These are phyloP conservation scores for Epicoccum nigrum DNA, from an alignment of 2,329 filamentous ascomycete genomes.

Conservation along the genomic window DNA sequence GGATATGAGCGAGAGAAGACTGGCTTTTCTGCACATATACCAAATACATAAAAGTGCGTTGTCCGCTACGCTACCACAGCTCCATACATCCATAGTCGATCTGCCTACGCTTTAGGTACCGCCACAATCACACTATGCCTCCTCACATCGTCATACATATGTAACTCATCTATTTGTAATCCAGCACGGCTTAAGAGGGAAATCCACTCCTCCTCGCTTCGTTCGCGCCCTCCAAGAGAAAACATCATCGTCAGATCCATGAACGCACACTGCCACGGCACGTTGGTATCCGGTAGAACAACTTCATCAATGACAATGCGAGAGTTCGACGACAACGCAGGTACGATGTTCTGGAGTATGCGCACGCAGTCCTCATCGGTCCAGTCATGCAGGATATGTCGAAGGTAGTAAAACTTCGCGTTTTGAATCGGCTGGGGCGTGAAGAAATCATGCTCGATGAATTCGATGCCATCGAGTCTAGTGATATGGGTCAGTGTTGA, in stretches of 20 bases:
- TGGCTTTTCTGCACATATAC: too few species aligned
- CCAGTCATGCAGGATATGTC: conserved; percentile 45
- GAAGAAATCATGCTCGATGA: conserved; percentile 44
- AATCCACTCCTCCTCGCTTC: conserved; percentile 30
- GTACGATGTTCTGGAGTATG: conserved; percentile 34
- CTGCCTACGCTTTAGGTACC: conserved; percentile 5
- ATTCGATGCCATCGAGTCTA: conserved; percentile 31
- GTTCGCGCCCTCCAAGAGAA: conserved; percentile 32
- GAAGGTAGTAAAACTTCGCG: conserved; percentile 43
- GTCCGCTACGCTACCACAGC: too few species aligned
- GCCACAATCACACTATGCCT: conserved; percentile 31
- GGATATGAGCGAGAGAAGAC: too few species aligned
- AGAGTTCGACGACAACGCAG: conserved; percentile 36
- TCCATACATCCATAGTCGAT: too few species aligned
- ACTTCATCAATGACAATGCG: conserved; percentile 42
- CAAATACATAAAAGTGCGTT: too few species aligned
- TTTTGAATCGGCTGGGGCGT: conserved; percentile 33
- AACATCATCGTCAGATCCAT: conserved; percentile 40
- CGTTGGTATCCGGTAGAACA: conserved; percentile 36
- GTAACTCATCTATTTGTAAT: conserved; percentile 32
- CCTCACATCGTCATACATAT: conserved; percentile 34
- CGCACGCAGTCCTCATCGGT: conserved; percentile 32
- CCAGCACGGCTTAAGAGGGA: conserved; percentile 30
- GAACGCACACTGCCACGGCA: conserved; percentile 38
- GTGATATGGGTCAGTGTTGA: conserved; percentile 28